Conservation (phyloP, 192 early-diverging fungal species). For the Backusella westeae region DNA sequence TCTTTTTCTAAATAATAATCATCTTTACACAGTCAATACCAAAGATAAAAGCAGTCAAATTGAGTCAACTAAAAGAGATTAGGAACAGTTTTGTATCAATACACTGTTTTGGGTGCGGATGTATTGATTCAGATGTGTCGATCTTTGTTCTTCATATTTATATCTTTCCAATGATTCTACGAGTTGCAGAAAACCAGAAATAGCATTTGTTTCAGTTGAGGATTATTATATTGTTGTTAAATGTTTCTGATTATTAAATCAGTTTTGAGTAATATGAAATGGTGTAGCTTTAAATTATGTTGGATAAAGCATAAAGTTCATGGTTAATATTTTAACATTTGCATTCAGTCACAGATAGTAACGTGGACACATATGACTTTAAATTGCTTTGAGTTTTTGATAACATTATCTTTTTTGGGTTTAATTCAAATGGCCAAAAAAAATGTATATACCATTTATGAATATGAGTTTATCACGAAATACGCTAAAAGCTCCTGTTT, state of each 20-base stretch:
- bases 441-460: too few relatives aligned
- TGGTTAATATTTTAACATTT: not conserved
- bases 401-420: too few relatives aligned
- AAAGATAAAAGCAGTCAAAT: not conserved
- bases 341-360: too few relatives aligned
- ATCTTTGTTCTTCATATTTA: not conserved
- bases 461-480: too few relatives aligned
- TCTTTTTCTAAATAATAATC: too few relatives aligned
- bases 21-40: not conserved
- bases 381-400: too few relatives aligned
- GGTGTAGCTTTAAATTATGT: not conserved
- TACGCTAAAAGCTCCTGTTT: too few relatives aligned
- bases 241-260: not conserved
- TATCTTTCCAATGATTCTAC: not conserved
- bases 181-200: not conserved
- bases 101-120: not conserved
- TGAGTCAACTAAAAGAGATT: not conserved
- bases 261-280: not conserved
- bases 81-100: not conserved
- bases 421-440: too few relatives aligned
- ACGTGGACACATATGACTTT: too few relatives aligned
- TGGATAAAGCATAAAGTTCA: not conserved
- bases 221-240: not conserved
- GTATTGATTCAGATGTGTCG: not conserved
- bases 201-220: not conserved